These are phyloP conservation scores for Talaromyces liani DNA, from an alignment of 495 filamentous ascomycete species.

Conservation along the genomic window DNA sequence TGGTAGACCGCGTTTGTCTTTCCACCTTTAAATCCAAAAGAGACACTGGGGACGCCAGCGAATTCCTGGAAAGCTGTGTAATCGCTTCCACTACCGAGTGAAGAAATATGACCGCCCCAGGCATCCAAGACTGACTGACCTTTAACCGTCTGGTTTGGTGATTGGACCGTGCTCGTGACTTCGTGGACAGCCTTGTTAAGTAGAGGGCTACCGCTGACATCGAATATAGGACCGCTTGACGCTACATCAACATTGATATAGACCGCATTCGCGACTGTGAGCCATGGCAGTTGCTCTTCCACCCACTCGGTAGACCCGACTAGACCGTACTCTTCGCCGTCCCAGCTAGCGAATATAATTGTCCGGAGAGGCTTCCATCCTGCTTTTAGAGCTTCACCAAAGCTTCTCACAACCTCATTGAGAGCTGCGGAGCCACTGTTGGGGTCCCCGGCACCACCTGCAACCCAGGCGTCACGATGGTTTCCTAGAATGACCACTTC, in stretches of 20 bases:
- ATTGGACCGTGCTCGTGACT: slow-evolving; percentile 60
- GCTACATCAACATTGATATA: slow-evolving; percentile 69
- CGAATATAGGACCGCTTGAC: slow-evolving; percentile 42
- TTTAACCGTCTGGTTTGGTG: slow-evolving; percentile 63
- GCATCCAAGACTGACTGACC: slow-evolving; percentile 61
- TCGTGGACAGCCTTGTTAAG: slow-evolving; percentile 70
- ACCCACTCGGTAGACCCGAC: slow-evolving; percentile 72
- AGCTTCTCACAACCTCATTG: slow-evolving; percentile 77
- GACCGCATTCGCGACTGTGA: slow-evolving; percentile 62
- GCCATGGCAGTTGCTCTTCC: slow-evolving; percentile 80
- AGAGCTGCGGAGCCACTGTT: slow-evolving; percentile 86
- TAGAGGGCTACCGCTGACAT: slow-evolving; percentile 55
- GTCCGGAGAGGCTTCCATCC: slow-evolving; percentile 90
- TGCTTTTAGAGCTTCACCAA: slow-evolving; percentile 61
- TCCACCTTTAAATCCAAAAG: slow-evolving; percentile 47
- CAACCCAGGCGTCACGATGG: slow-evolving; percentile 92
- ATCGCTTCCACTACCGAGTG: slow-evolving; percentile 65
- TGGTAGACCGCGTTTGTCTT: slow-evolving; percentile 55
- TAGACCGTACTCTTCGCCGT: slow-evolving; percentile 67
- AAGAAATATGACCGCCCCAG: slow-evolving; percentile 52
- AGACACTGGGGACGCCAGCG: slow-evolving; percentile 57
- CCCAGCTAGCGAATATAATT: slow-evolving; percentile 68
- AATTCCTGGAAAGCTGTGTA: slow-evolving; percentile 72
- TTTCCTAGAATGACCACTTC: slow-evolving; percentile 93
- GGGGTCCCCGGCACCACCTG: slow-evolving; percentile 76